A percentile compares a stretch with the other conserved stretches of the same genome.
These are phyloP conservation scores for Phaeotremella skinneri DNA, from an alignment of 768 basidiomycete genomes.

Conservation along the genomic window DNA sequence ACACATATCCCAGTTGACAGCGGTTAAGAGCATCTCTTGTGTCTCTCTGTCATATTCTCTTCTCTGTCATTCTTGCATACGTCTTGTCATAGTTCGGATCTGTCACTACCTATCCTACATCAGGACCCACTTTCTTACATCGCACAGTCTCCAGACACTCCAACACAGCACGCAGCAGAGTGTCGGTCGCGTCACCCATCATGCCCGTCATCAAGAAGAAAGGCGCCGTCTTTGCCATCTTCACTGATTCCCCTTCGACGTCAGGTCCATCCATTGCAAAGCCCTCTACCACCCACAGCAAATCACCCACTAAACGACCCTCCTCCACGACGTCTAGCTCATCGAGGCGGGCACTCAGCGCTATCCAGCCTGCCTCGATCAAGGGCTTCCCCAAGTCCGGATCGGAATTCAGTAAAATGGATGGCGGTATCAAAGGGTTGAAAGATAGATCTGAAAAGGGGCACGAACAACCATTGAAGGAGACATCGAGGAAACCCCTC, in stretches of 20 bases:
- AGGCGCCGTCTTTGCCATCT: slow-evolving; percentile 50
- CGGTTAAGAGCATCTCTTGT: too few relatives aligned
- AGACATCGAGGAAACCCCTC: background rate
- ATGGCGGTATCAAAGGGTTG: background rate
- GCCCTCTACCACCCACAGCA: background rate
- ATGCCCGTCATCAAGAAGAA: slow-evolving; percentile 50
- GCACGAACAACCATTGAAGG: background rate
- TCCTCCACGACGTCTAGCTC: background rate
- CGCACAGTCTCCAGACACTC: background rate
- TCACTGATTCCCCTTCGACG: slow-evolving; percentile 42
- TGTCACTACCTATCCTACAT: background rate
- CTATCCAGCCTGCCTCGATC: slow-evolving; percentile 5
- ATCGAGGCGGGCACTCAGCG: background rate
- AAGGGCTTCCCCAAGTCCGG: slow-evolving; percentile 1
- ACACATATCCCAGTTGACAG: too few relatives aligned
- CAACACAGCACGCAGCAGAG: background rate
- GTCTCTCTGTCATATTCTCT: too few relatives aligned
- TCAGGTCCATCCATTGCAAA: background rate
- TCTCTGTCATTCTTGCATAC: too few relatives aligned
- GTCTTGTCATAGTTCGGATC: too few relatives aligned
- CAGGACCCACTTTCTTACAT: too few relatives aligned
- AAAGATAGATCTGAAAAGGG: background rate
- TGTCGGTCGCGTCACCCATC: slow-evolving; percentile 1
- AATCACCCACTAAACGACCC: background rate
- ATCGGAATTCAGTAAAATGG: background rate